These are phyloP conservation scores for Diplocarpon rosae DNA, from an alignment of 2,329 filamentous ascomycete species.

Conservation along the genomic window DNA sequence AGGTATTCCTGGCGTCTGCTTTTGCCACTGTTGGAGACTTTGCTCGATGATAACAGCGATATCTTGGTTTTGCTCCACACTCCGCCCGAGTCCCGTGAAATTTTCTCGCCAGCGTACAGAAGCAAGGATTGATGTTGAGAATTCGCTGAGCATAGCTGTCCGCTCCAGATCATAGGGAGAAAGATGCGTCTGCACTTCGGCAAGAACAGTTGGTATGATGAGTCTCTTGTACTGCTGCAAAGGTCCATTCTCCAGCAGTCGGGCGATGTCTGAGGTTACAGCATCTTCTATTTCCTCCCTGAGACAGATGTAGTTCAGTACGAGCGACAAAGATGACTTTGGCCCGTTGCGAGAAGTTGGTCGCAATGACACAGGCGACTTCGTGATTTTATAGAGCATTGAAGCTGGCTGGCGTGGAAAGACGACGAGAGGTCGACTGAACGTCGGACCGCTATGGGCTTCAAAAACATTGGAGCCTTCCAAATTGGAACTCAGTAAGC, in stretches of 20 bases:
- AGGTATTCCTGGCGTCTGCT: conserved; percentile 17
- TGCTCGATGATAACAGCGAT: conserved; percentile 17
- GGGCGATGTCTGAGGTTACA: conserved; percentile 34
- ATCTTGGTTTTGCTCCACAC: conserved; percentile 19
- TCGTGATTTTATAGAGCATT: conserved; percentile 66
- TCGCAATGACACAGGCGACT: conserved; percentile 31
- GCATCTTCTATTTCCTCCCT: conserved; percentile 57
- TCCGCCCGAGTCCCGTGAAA: conserved; percentile 39
- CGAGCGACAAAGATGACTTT: conserved; percentile 47
- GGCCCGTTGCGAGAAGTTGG: conserved; percentile 20
- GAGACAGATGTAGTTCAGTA: conserved; percentile 64
- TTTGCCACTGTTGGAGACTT: conserved; percentile 21
- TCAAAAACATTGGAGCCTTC: conserved; percentile 58
- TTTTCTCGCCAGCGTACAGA: conserved; percentile 37
- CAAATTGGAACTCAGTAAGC: conserved; percentile 61
- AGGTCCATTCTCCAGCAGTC: conserved; percentile 31
- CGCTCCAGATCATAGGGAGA: conserved; percentile 44
- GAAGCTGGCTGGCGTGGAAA: conserved; percentile 76
- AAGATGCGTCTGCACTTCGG: conserved; percentile 35
- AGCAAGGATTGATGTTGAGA: conserved; percentile 39
- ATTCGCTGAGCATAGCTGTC: conserved; percentile 40
- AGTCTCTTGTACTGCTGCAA: conserved; percentile 38
- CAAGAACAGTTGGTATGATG: conserved; percentile 34
- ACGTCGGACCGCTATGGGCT: conserved; percentile 47
- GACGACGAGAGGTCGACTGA: conserved; percentile 43